phyloP scores from a whole-genome alignment of 2,329 filamentous ascomycete genomes.

The Curvularia sp. region DNA sequence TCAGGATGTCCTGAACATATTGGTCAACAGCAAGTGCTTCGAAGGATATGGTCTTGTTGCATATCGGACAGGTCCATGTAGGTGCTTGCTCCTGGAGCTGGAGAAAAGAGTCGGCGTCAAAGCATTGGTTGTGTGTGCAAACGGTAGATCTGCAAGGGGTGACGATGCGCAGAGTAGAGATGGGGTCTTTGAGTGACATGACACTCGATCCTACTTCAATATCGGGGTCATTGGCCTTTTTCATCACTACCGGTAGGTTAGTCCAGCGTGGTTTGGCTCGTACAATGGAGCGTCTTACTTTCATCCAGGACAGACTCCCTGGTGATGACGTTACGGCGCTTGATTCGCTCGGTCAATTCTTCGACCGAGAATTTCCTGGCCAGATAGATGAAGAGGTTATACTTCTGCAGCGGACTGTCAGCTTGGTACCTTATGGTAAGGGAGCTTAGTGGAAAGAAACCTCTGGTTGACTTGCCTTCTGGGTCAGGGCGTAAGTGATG shows the following conservation, averaged over 20 bases:
- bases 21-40: slow-evolving; percentile 86
- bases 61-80: slow-evolving; percentile 95
- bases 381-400: slow-evolving; percentile 70
- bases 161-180: slow-evolving; percentile 82
- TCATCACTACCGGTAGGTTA: slow-evolving; percentile 66
- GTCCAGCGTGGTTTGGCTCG: not conserved
- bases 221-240: slow-evolving; percentile 83
- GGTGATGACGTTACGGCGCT: slow-evolving; percentile 72
- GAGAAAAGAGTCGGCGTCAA: slow-evolving; percentile 90
- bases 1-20: slow-evolving; percentile 88
- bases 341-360: slow-evolving; percentile 72
- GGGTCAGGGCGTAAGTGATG: slow-evolving; percentile 90
- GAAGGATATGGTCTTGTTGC: slow-evolving; percentile 82
- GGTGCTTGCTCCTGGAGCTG: slow-evolving; percentile 95
- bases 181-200: slow-evolving; percentile 89
- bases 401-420: slow-evolving; percentile 46
- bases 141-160: slow-evolving; percentile 79
- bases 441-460: slow-evolving; percentile 31
- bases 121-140: slow-evolving; percentile 92
- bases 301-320: slow-evolving; percentile 84
- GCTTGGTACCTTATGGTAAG: slow-evolving; percentile 5
- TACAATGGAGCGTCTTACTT: slow-evolving; percentile 58
- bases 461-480: slow-evolving; percentile 68
- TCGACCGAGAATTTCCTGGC: slow-evolving; percentile 76
- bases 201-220: slow-evolving; percentile 88